Conservation (phyloP, 2,329 filamentous ascomycete species). For the Arthrobotrys sphaeroides region DNA sequence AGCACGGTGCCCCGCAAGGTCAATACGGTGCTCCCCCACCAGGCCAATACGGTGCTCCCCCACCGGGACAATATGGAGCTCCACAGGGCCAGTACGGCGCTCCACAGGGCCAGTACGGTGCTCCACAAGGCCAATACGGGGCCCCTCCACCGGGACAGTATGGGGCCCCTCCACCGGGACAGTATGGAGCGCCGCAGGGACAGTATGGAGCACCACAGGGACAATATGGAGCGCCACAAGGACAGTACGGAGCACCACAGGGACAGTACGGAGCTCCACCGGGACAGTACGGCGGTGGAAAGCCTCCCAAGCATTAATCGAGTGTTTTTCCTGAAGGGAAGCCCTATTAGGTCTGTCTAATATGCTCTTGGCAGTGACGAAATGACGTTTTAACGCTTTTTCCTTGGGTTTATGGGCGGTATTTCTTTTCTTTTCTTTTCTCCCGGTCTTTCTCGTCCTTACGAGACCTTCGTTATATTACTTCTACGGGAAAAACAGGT, state of each 20-base stretch:
- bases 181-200: conserved; percentile 47
- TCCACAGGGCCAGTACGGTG: conserved; percentile 58
- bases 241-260: conserved; percentile 41
- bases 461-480: background rate
- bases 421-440: background rate
- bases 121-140: conserved; percentile 58
- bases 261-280: conserved; percentile 35
- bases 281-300: conserved; percentile 32
- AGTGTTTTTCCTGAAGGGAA: background rate
- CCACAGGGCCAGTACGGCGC: conserved; percentile 60
- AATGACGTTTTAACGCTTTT: background rate
- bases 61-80: conserved; percentile 58
- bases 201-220: conserved; percentile 56
- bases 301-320: conserved; percentile 10
- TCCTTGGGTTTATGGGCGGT: background rate
- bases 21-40: conserved; percentile 57
- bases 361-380: background rate
- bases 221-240: conserved; percentile 51
- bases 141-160: conserved; percentile 56
- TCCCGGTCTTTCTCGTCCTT: no score
- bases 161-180: conserved; percentile 56
- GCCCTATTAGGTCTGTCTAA: background rate
- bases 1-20: conserved; percentile 58
- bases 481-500: no score
- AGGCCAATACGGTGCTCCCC: conserved; percentile 55